Base-by-base conservation (phyloP, 2,329 filamentous ascomycete genomes). In the Pseudocercospora pini-densiflorae region DNA sequence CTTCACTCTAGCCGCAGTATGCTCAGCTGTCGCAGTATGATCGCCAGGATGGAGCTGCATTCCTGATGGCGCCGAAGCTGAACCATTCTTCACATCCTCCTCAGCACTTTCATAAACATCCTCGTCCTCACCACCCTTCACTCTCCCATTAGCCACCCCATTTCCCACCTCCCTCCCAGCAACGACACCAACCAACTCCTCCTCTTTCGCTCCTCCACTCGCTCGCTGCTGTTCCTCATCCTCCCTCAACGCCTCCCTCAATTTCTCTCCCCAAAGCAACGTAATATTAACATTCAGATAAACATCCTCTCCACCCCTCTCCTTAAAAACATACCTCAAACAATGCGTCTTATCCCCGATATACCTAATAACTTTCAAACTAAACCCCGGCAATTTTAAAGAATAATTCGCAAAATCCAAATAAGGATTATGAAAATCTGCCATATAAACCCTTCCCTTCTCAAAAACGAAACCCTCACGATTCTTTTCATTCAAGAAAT, bases 401-500 rank as follows among this genome's bases (percentile, higher is more conserved):
- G 78, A 74, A 65, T 82, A 83, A 53, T 82, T 81, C 0, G 79
- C 78, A 71, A 83, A 84, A 67, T 84, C 82, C 5, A 84, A 70
- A 70, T 83, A 82, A 23, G 81, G 80, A 61, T 84, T 84, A 75
- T 81, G 83, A 65, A 84, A 83, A 63, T 84, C 82, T 0, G 74
- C 80, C 45, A 81, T 77, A 62, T 84, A 84, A 62, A 79, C 62
- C 21, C 82, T 64, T 0, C 79, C 82, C 63, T 79, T 77, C 64
- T 83, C 80, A 57, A 84, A 83, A 0, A 75, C 74, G 57, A 83
- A 80, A 0, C 66, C 58, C 31, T 79, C 73, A 10, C 81, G 73
- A 31, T 80, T 76, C 21, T 70, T 65, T 4, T 71, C 65, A 5
- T 77, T 73, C 5, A 82, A 73, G 65, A 82, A 83, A 69, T 77